Percentiles rank a stretch among this genome's conserved stretches.
phyloP scores from a whole-genome alignment of 2,329 filamentous ascomycete species.

The Leptographium lundbergii region DNA sequence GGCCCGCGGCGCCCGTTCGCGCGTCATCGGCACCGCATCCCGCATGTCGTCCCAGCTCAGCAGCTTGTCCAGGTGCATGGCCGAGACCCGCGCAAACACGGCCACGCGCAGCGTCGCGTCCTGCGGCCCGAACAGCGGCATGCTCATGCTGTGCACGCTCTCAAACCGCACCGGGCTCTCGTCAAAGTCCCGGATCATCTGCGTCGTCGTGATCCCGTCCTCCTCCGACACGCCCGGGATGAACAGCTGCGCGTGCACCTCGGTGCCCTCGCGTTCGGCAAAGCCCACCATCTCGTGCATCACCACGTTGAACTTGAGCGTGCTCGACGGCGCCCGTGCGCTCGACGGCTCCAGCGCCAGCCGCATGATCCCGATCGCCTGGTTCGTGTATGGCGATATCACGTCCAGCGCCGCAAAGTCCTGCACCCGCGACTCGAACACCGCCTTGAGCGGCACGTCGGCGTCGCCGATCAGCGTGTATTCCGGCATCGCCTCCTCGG shows the following conservation, averaged over 20 bases:
- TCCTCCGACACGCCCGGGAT: constrained; percentile 82
- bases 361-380: constrained; percentile 80
- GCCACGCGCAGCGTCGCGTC: constrained; percentile 71
- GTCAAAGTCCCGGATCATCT: constrained; percentile 88
- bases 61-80: constrained; percentile 93
- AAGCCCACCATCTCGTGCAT: constrained; percentile 96
- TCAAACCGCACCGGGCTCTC: constrained; percentile 88
- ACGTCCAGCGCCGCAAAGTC: constrained; percentile 78
- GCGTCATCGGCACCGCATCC: constrained; percentile 53
- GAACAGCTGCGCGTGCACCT: constrained; percentile 95
- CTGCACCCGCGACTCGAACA: constrained; percentile 89
- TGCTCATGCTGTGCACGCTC: constrained; percentile 95
- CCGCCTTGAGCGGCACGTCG: constrained; percentile 80
- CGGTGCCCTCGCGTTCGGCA: constrained; percentile 85
- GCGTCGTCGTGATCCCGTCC: constrained; percentile 85
- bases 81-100: constrained; percentile 80
- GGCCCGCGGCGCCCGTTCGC: constrained; percentile 35
- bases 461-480: constrained; percentile 89
- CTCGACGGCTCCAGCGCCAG: constrained; percentile 88
- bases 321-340: constrained; percentile 81
- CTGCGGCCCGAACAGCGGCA: constrained; percentile 65
- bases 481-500: constrained; percentile 79
- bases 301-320: constrained; percentile 94
- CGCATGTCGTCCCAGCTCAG: constrained; percentile 99
- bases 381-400: constrained; percentile 81